Percentiles rank a stretch among this genome's conserved stretches.
phyloP scores from a whole-genome alignment of 2,329 filamentous ascomycete species.

The Fusarium irregulare region DNA sequence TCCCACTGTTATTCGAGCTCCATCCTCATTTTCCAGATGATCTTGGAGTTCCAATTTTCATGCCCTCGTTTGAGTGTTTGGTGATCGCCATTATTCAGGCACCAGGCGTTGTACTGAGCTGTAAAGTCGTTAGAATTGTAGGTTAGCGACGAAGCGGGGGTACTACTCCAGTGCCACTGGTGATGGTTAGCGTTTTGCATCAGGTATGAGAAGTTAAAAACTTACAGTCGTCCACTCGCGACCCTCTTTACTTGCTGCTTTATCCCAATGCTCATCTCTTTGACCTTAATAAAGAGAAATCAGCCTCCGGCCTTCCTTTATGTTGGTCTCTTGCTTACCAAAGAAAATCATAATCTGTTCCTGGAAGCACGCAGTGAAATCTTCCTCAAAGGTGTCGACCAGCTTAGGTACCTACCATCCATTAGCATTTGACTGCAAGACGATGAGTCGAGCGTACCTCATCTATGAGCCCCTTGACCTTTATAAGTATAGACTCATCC shows the following conservation, averaged over 20 bases:
- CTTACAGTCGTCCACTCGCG: conserved; percentile 34
- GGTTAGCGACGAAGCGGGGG: fast-evolving
- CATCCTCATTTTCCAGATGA: conserved; percentile 50
- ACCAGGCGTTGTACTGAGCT: conserved; percentile 50
- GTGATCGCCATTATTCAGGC: conserved; percentile 45
- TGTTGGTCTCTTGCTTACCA: conserved; percentile 9
- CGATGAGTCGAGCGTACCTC: conserved; percentile 7
- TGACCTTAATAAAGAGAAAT: conserved; percentile 3
- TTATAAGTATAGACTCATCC: background rate
- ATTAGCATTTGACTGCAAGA: background rate
- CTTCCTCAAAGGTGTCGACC: background rate
- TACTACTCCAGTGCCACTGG: conserved; percentile 43
- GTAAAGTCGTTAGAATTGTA: conserved; percentile 1
- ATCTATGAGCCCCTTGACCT: background rate
- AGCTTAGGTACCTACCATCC: conserved; percentile 10
- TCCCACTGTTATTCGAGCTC: conserved; percentile 47
- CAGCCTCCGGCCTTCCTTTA: background rate
- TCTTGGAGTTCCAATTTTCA: conserved; percentile 49
- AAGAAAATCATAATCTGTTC: conserved; percentile 31
- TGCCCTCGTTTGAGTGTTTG: conserved; percentile 20
- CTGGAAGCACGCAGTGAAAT: conserved; percentile 24
- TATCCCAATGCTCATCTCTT: conserved; percentile 29
- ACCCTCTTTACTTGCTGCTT: conserved; percentile 31
- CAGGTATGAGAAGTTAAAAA: background rate
- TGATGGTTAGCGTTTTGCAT: too few relatives aligned